Conservation (phyloP, 2,329 filamentous ascomycete genomes). For the Thermoascus crustaceus region DNA sequence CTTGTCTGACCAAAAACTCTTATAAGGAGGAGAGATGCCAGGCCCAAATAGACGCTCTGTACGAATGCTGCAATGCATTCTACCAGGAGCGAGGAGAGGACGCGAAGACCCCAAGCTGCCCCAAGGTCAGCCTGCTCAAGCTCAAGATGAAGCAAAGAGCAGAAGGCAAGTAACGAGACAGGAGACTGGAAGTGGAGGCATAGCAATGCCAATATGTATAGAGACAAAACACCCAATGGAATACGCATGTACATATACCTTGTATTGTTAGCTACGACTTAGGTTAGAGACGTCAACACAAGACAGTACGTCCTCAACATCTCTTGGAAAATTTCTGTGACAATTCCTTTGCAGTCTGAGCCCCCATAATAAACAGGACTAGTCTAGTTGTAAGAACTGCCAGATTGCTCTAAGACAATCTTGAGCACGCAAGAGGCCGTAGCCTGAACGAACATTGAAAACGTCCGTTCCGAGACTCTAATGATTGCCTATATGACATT, state of each 20-base stretch:
- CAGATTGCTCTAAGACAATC: constrained; percentile 78
- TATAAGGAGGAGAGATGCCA: constrained; percentile 83
- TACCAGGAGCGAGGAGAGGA: constrained; percentile 71
- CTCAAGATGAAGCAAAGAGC: constrained; percentile 89
- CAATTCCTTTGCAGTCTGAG: constrained; percentile 44
- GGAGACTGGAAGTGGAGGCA: no score
- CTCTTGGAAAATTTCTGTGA: constrained; percentile 25
- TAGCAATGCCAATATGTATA: no score
- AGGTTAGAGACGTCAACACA: background rate
- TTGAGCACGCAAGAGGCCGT: constrained; percentile 93
- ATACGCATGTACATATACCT: background rate
- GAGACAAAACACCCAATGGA: no score
- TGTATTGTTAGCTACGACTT: no score
- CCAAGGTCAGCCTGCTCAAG: constrained; percentile 67
- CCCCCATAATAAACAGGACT: constrained; percentile 46
- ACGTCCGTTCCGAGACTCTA: constrained; percentile 99
- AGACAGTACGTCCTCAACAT: background rate
- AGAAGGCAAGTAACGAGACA: no score
- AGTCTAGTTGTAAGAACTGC: constrained; percentile 68
- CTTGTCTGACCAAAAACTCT: constrained; percentile 73
- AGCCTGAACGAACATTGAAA: constrained; percentile 89
- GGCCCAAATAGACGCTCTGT: constrained; percentile 69
- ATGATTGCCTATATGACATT: constrained; percentile 72
- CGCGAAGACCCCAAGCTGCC: constrained; percentile 73
- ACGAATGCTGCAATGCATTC: constrained; percentile 87